phyloP scores from a whole-genome alignment of 306 rosid species.

The Acacia confusa region DNA sequence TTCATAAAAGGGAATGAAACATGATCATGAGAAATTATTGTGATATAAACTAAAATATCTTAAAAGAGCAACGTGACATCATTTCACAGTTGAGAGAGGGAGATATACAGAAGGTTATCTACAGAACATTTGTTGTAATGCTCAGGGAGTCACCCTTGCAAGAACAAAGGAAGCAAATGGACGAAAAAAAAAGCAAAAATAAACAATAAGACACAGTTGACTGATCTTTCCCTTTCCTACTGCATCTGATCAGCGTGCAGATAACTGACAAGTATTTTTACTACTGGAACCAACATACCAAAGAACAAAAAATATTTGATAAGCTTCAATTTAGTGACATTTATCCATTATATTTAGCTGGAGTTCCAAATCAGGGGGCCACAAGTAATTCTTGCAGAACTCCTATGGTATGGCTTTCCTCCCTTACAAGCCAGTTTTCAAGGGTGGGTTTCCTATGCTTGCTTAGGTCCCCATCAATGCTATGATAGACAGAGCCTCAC shows the following conservation, averaged over 20 bases:
- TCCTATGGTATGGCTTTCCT: neutral
- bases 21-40: conserved; percentile 15
- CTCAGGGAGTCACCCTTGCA: neutral
- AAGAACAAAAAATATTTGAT: conserved; percentile 9
- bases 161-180: neutral
- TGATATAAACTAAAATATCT: conserved; percentile 21
- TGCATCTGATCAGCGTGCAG: neutral
- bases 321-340: conserved; percentile 19
- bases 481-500: neutral
- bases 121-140: neutral
- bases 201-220: neutral
- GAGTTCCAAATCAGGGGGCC: neutral
- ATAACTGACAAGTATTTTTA: neutral
- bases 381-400: neutral
- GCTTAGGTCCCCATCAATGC: neutral
- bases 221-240: neutral
- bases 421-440: neutral
- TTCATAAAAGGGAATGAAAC: neutral
- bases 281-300: neutral
- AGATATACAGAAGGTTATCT: neutral
- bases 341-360: neutral
- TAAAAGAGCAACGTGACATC: conserved; percentile 6
- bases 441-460: neutral
- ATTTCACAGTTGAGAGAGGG: neutral
- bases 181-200: neutral